phyloP scores from a whole-genome alignment of 192 early-diverging fungal genomes.

The Rhizoclosmatium sp. region DNA sequence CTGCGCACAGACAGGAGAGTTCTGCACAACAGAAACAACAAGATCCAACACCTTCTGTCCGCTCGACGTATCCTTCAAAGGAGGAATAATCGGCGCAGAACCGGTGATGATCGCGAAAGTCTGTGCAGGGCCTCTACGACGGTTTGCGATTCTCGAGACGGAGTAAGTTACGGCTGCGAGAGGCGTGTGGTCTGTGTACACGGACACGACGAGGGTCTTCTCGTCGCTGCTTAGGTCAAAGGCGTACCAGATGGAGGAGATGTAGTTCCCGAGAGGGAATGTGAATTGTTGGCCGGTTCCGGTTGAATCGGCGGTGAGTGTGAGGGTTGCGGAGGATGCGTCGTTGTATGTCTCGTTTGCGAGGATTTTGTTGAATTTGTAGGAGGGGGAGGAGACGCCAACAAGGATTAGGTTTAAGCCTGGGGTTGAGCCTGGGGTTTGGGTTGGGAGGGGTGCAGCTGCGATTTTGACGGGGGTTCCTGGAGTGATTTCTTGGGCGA shows the following conservation, averaged over 20 bases:
- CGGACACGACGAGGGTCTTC: background rate
- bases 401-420: constrained; percentile 69
- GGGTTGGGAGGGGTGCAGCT: no score
- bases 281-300: constrained; percentile 54
- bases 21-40: no score
- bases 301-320: constrained; percentile 72
- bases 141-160: constrained; percentile 76
- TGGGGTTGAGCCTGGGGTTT: no score
- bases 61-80: no score
- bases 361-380: constrained; percentile 90
- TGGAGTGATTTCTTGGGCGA: no score
- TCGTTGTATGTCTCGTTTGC: constrained; percentile 76
- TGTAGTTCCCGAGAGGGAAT: constrained; percentile 75
- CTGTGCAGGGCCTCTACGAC: background rate
- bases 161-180: constrained; percentile 87
- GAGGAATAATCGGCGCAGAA: no score
- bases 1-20: no score
- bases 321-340: constrained; percentile 77
- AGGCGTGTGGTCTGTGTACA: constrained; percentile 67
- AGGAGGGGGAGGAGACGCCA: constrained; percentile 79
- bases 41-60: no score
- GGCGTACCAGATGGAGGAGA: constrained; percentile 48
- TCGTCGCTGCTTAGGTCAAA: constrained; percentile 37
- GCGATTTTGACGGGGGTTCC: no score
- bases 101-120: no score